Evolutionary conservation across 2,329 filamentous ascomycete species (phyloP), one percentile per base, ranked within the genome.

Genomic region (Aspergillus ochraceoroseus): DNA sequence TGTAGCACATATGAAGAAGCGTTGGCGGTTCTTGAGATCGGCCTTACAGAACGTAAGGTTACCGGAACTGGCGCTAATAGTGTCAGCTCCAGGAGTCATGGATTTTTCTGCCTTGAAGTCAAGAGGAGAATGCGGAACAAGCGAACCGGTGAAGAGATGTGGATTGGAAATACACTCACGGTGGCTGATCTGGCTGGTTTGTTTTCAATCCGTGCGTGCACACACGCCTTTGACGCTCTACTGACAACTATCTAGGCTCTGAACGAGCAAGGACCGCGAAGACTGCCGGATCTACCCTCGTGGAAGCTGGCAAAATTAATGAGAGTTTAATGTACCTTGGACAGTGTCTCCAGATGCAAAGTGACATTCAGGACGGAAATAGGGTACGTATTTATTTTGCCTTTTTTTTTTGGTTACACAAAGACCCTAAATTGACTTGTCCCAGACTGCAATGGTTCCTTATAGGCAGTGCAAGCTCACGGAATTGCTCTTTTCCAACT

Each of bases 281-380:
- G 72, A 96, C 92, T 0, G 85, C 88, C 0, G 92, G 92, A 8
- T 82, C 87, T 3, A 95, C 90, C 0, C 76, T 98, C 9, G 90
- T 85, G 0, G 92, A 98, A 68, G 92, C 90, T 23, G 92, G 92
- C 38, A 96, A 96, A 68, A 98, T 98, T 62, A 98, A 98, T 58
- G 89, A 95, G 65, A 94, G 87, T 58, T 70, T 98, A 59, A 98
- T 98, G 92, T 96, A 95, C 61, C 76, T 98, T 1, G 92, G 92
- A 0, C 92, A 96, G 59, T 98, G 92, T 61, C 76, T 98, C 54
- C 90, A 96, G 61, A 90, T 95, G 75, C 90, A 95, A 62, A 89
- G 84, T 44, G 87, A 90, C 54, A 75, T 82, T 20, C 81, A 82
- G 29, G 82, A 74, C 48, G 82, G 80, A 8, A 79, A 76, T 59